Conservation (phyloP, 1,139 yeast genomes). For the Pneumocystis oryctolagi region DNA sequence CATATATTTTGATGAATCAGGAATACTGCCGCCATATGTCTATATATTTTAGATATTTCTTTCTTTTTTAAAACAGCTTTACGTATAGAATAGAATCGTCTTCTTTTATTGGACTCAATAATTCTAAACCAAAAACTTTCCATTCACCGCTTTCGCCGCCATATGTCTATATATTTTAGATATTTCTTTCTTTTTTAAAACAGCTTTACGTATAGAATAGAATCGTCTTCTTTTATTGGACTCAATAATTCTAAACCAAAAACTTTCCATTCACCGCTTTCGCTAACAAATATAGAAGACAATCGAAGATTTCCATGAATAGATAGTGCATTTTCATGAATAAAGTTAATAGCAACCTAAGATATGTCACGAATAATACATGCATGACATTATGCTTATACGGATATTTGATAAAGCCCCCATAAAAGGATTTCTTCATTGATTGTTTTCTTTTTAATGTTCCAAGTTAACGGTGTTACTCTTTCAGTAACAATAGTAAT, state of each 20-base stretch:
- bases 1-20: slow-evolving; percentile 24
- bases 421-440: slow-evolving; percentile 33
- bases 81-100: slow-evolving; percentile 17
- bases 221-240: slow-evolving; percentile 19
- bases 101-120: slow-evolving; percentile 32
- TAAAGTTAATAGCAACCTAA: slow-evolving; percentile 38
- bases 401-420: slow-evolving; percentile 46
- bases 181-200: background rate
- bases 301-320: slow-evolving; percentile 50
- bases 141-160: slow-evolving; percentile 56
- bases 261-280: slow-evolving; percentile 67
- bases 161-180: slow-evolving; percentile 14
- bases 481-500: slow-evolving; percentile 68
- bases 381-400: background rate
- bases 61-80: background rate
- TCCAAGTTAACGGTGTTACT: slow-evolving; percentile 40
- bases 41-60: slow-evolving; percentile 1
- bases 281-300: slow-evolving; percentile 48
- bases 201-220: slow-evolving; percentile 10
- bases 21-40: slow-evolving; percentile 23
- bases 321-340: slow-evolving; percentile 49
- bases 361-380: background rate
- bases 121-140: slow-evolving; percentile 74
- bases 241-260: slow-evolving; percentile 70
- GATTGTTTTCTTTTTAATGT: slow-evolving; percentile 10